Conservation (phyloP, 2,329 filamentous ascomycete genomes). For the Fusarium bactridioides region DNA sequence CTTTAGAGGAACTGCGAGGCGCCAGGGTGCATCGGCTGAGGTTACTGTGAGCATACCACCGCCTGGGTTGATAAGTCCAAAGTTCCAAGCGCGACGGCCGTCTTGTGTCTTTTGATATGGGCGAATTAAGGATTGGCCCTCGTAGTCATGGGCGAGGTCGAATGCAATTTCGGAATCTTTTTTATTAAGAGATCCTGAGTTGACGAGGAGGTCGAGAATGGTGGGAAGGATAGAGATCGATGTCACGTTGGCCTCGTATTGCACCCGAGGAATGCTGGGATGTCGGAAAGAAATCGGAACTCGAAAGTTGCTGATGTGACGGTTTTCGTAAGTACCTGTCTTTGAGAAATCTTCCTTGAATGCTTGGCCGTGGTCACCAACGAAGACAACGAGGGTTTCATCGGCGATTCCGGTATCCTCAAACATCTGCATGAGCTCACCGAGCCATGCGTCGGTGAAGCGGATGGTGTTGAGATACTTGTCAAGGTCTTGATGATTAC, state of each 20-base stretch:
- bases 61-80: slow-evolving; percentile 46
- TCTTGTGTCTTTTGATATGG: slow-evolving; percentile 32
- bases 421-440: slow-evolving; percentile 44
- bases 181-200: slow-evolving; percentile 42
- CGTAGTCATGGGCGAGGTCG: slow-evolving; percentile 44
- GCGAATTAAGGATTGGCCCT: slow-evolving; percentile 46
- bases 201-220: slow-evolving; percentile 44
- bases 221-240: slow-evolving; percentile 46
- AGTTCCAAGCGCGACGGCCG: slow-evolving; percentile 44
- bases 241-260: slow-evolving; percentile 43
- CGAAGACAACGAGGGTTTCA: slow-evolving; percentile 45
- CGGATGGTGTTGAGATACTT: slow-evolving; percentile 45
- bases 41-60: slow-evolving; percentile 45
- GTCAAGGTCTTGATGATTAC: slow-evolving; percentile 41
- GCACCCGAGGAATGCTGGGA: slow-evolving; percentile 42
- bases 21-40: slow-evolving; percentile 44
- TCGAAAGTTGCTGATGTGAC: slow-evolving; percentile 44
- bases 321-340: slow-evolving; percentile 45
- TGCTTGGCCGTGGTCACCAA: slow-evolving; percentile 47
- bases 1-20: slow-evolving; percentile 44
- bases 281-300: slow-evolving; percentile 46
- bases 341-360: slow-evolving; percentile 44
- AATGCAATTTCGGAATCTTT: slow-evolving; percentile 35
- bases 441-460: slow-evolving; percentile 45
- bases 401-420: slow-evolving; percentile 45